phyloP scores from a whole-genome alignment of 208 protist species.

The Leishmania arabica region DNA sequence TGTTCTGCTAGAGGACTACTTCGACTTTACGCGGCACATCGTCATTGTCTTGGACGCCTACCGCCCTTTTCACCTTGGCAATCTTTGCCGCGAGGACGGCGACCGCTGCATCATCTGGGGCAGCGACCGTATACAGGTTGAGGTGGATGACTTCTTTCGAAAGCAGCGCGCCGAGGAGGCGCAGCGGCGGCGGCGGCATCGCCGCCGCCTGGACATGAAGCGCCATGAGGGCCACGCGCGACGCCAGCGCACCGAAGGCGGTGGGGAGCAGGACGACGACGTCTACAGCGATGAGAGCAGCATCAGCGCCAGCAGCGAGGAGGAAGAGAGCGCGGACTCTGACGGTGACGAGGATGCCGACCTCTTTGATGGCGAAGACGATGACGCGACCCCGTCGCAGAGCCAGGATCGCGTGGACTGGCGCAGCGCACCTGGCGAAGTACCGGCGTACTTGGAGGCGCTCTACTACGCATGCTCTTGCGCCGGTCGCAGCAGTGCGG shows the following conservation, averaged over 20 bases:
- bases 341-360: slow-evolving; percentile 38
- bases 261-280: background rate
- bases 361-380: slow-evolving; percentile 41
- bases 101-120: slow-evolving; percentile 71
- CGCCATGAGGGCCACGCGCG: background rate
- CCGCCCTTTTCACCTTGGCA: slow-evolving; percentile 76
- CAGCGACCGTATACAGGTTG: slow-evolving; percentile 49
- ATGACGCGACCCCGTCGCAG: slow-evolving; percentile 43
- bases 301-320: slow-evolving; percentile 10
- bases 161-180: slow-evolving; percentile 29
- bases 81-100: slow-evolving; percentile 59
- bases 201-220: slow-evolving; percentile 23
- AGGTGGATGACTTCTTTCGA: slow-evolving; percentile 79
- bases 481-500: slow-evolving; percentile 70
- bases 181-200: slow-evolving; percentile 37
- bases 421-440: slow-evolving; percentile 30
- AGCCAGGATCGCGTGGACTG: slow-evolving; percentile 65
- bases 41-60: slow-evolving; percentile 81
- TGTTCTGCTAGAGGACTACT: slow-evolving; percentile 55
- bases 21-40: slow-evolving; percentile 70
- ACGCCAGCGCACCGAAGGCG: slow-evolving; percentile 12
- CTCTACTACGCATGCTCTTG: slow-evolving; percentile 74
- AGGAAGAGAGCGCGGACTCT: slow-evolving; percentile 9
- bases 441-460: slow-evolving; percentile 53
- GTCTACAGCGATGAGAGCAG: slow-evolving; percentile 25